These are phyloP conservation scores for Xylariaceae sp. DNA, from an alignment of 2,329 filamentous ascomycete species.

Conservation along the genomic window DNA sequence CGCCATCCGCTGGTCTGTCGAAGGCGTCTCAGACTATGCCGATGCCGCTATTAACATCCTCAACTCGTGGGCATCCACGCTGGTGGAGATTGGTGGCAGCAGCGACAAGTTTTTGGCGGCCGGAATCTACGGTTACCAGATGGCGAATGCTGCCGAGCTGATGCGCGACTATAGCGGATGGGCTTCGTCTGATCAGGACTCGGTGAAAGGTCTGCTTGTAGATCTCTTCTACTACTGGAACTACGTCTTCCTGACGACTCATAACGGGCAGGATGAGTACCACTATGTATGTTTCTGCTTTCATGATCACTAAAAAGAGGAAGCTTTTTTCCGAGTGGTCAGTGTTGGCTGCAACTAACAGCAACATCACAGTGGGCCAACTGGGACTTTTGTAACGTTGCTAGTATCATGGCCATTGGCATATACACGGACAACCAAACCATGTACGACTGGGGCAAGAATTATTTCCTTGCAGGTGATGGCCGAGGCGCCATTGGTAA, in stretches of 20 bases:
- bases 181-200: constrained; percentile 15
- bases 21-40: constrained; percentile 31
- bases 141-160: constrained; percentile 43
- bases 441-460: constrained; percentile 32
- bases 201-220: constrained; percentile 27
- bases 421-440: constrained; percentile 38
- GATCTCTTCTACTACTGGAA: constrained; percentile 36
- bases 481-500: constrained; percentile 34
- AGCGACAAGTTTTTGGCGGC: constrained; percentile 35
- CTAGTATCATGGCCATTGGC: constrained; percentile 36
- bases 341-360: too few relatives aligned
- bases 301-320: background rate
- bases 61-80: constrained; percentile 32
- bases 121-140: constrained; percentile 41
- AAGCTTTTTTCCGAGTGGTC: background rate
- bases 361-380: constrained; percentile 29
- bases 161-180: constrained; percentile 32
- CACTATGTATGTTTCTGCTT: constrained; percentile 30
- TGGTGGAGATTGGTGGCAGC: constrained; percentile 29
- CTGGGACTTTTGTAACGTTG: constrained; percentile 42
- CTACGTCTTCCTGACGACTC: constrained; percentile 30
- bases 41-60: constrained; percentile 33
- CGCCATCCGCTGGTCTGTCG: constrained; percentile 37
- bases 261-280: constrained; percentile 29
- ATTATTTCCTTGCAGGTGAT: constrained; percentile 35